These are phyloP conservation scores for Phytophthora pistaciae DNA, from an alignment of 352 stramenopile genomes.

Conservation along the genomic window DNA sequence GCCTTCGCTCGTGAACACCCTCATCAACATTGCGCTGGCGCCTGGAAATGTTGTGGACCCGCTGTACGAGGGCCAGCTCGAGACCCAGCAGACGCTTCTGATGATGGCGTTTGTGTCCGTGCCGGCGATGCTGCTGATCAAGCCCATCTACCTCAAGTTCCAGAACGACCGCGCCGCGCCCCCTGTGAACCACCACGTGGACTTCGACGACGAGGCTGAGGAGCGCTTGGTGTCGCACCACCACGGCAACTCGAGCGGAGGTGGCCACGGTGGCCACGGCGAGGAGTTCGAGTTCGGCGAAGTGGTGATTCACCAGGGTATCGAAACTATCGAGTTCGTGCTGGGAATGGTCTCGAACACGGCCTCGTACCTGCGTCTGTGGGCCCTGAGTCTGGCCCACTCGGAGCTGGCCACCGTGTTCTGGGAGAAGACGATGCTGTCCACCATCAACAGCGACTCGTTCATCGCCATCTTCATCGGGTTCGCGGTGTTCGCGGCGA, in stretches of 20 bases:
- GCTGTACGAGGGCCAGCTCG: conserved; percentile 95
- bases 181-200: conserved; percentile 74
- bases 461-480: conserved; percentile 97
- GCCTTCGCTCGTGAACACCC: conserved; percentile 97
- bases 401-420: conserved; percentile 95
- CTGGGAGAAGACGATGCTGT: conserved; percentile 99
- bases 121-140: conserved; percentile 96
- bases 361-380: conserved; percentile 99
- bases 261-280: conserved; percentile 51
- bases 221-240: conserved; percentile 60
- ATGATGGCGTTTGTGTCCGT: conserved; percentile 96
- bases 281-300: conserved; percentile 97
- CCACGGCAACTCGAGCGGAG: conserved; percentile 48
- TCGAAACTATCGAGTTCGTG: conserved; percentile 99
- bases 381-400: conserved; percentile 98
- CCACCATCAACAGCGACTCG: conserved; percentile 97
- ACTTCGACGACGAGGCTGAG: conserved; percentile 83
- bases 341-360: conserved; percentile 99
- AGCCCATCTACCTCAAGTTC: conserved; percentile 94
- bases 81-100: conserved; percentile 92
- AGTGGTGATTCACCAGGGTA: conserved; percentile 98
- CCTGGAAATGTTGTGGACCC: conserved; percentile 95
- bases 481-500: conserved; percentile 93
- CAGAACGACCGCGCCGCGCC: conserved; percentile 70
- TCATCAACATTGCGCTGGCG: conserved; percentile 99